Evolutionary conservation across 228 moss, liverwort and hornwort species (phyloP).

Genomic region (Sphagnum magellanicum): DNA sequence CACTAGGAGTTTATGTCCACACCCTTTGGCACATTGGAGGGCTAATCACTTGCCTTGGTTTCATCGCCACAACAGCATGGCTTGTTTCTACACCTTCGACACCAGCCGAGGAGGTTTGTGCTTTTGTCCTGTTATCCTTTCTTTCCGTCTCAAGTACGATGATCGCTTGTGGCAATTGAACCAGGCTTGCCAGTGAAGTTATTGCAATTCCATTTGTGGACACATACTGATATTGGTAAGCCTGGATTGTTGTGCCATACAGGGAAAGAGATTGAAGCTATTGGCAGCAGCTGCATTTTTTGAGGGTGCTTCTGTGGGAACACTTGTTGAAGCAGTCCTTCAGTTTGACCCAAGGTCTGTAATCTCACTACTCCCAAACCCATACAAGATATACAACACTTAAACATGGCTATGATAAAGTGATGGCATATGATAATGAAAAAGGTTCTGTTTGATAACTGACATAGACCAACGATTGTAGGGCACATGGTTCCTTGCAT

Average conservation of each 20-base stretch:
- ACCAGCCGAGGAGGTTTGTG: constrained; percentile 45
- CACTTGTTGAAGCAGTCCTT: constrained; percentile 59
- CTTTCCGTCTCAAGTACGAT: background rate
- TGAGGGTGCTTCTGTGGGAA: constrained; percentile 77
- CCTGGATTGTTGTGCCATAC: background rate
- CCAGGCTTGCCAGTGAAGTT: background rate
- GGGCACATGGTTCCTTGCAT: background rate
- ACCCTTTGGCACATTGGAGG: constrained; percentile 73
- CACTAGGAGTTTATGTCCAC: constrained; percentile 70
- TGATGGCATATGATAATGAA: background rate
- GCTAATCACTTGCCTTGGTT: constrained; percentile 49
- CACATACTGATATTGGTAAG: background rate
- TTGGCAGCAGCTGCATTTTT: constrained; percentile 81
- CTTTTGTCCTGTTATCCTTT: background rate
- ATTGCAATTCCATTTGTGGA: background rate
- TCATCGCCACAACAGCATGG: constrained; percentile 63
- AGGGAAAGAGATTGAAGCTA: constrained; percentile 61
- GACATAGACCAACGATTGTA: background rate
- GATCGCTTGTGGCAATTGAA: background rate
- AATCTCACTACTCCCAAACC: no score
- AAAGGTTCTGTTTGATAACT: background rate
- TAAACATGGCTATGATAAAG: constrained; percentile 2
- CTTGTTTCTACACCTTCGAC: constrained; percentile 40
- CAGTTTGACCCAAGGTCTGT: constrained; percentile 54
- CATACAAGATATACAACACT: no score